Base-by-base conservation (phyloP, 1,284 basidiomycete genomes). In the Butyriboletus pseudospeciosus region DNA sequence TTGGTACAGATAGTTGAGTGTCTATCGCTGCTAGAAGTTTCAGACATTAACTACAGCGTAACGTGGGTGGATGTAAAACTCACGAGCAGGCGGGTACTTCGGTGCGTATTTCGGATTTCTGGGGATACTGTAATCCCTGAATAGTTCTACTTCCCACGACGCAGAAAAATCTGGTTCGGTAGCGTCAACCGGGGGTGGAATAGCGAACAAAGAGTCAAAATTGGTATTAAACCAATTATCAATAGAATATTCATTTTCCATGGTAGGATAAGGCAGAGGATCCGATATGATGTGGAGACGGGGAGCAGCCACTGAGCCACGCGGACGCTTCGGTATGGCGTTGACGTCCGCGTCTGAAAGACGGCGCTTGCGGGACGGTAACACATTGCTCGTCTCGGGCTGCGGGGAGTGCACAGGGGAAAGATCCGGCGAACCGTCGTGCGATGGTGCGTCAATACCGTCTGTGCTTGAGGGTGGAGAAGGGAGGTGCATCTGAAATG, bases 221-320 rank as follows among this genome's bases (percentile, higher is more conserved):
- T 63, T 57, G 5, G 51, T 37, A 26, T 59, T 57, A 36, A 70
- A 60, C 70, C 68, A 71, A 44, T 68, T 52, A 16, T 72, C 68
- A 7, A 70, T 54, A 5, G 61, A 58, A 25, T 51, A 46, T 32
- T 62, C 61, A 13, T 53, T 58, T 30, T 55, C 57, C 2, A 37
- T 7, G 7, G 58, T 36, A n/a, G 52, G 48, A n/a, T 35, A 25
- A 7, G 66, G 66, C 0, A 66, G 37, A 28, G 71, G 62, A 54
- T 70, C 64, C 0, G 76, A 72, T 1, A 67, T 59, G 4, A 59
- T 30, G 23, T 71, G 69, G 2, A 61, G 47, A 37, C 59, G 65
- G 1, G 63, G 60, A 17, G 41, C 46, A 16, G 38, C 32, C 12
- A 53, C 39, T 2, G 64, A 53, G 32, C 58, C 56, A 35, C 61